Evolutionary conservation across 129 eudicot genomes (phyloP), one percentile per base, ranked within the genome.

Genomic region (Tanacetum coccineum): DNA sequence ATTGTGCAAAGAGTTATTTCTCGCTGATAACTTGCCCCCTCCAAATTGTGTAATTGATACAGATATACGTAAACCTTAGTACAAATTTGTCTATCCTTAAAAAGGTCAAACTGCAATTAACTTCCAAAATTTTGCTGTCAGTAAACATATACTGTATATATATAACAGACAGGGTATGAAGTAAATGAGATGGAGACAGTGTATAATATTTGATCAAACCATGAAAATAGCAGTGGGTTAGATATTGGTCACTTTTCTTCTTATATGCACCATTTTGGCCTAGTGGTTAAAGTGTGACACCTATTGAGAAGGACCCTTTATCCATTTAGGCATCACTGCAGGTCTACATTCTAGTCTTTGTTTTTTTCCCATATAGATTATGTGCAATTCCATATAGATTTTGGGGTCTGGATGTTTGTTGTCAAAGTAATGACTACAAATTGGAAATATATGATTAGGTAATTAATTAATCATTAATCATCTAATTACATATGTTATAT

Each of bases 251-350:
- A 28, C 64, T 59, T 59, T 59, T 59, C 65, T 59, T 2, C 65
- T 59, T 59, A 26, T 59, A 59, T 5, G 20, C 47, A n/a, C 48
- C 49, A 61, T 61, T n/a, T 32, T 61, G 13, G 48, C 49, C 45
- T 58, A 39, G 48, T 61, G 66, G 66, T 61, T 61, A 13, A 36
- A 13, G 26, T 60, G 46, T 60, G 49, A 60, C 66, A 60, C 47
- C 47, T 59, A 13, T 59, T 28, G 42, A 9, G 64, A 7, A 30
- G 48, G 44, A 36, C 47, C 65, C 65, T 22, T 3, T 22, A 56
- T 8, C 13, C 66, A 13, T n/a, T 3, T n/a, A 0, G n/a, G 49
- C 66, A 61, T 0, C 28, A 44, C 48, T 61, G 40, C 48, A 30
- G 45, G 18, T 61, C 15, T 19, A n/a, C 48, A 61, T 61, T 15